Conservation (phyloP, 345 rosid genomes). For the Gossypium arboreum region DNA sequence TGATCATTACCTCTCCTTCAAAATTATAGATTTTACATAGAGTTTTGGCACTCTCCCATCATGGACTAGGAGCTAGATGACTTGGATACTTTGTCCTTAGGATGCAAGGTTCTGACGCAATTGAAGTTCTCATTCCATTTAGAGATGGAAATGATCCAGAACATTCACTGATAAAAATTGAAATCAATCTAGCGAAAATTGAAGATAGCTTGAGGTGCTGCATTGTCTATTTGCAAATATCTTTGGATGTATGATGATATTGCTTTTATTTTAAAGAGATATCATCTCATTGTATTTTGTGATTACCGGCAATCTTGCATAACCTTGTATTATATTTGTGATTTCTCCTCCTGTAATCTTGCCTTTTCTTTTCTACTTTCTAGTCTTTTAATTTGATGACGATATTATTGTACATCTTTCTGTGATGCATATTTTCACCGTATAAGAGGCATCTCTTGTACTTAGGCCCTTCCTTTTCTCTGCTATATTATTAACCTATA, state of each 20-base stretch:
- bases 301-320: neutral
- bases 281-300: neutral
- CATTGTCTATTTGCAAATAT: neutral
- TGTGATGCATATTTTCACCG: neutral
- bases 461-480: neutral
- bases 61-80: neutral
- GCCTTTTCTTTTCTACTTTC: neutral
- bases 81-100: neutral
- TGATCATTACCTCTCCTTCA: neutral
- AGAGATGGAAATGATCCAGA: neutral
- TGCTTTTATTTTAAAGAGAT: conserved; percentile 1
- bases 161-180: neutral
- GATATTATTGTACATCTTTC: neutral
- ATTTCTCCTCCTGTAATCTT: neutral
- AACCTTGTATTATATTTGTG: neutral
- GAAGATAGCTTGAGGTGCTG: neutral
- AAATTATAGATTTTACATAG: neutral
- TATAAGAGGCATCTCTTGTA: neutral
- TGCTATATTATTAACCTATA: neutral
- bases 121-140: neutral
- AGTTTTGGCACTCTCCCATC: neutral
- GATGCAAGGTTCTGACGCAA: neutral
- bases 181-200: neutral
- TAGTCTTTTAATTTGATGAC: neutral
- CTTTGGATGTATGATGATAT: neutral